phyloP scores from a whole-genome alignment of 495 filamentous ascomycete genomes.

The Aspergillus cristatus region DNA sequence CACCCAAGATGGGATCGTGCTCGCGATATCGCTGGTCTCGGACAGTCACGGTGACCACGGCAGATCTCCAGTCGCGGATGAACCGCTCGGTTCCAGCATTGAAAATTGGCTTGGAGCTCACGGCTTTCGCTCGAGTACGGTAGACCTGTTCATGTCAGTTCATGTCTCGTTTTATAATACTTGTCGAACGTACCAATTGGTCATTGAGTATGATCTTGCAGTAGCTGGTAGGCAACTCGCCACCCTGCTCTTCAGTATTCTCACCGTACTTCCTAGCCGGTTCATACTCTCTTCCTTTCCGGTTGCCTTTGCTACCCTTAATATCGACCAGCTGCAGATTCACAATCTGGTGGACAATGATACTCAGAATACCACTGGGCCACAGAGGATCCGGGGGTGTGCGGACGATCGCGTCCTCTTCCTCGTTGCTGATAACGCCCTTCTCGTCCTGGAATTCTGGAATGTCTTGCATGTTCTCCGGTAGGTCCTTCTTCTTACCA shows the following conservation, averaged over 20 bases:
- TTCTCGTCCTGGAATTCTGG: conserved; percentile 82
- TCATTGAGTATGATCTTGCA: conserved; percentile 89
- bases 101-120: conserved; percentile 91
- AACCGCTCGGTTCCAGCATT: conserved; percentile 93
- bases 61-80: conserved; percentile 86
- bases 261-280: conserved; percentile 85
- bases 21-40: conserved; percentile 80
- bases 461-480: conserved; percentile 58
- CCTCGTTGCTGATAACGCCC: conserved; percentile 60
- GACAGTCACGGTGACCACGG: conserved; percentile 77
- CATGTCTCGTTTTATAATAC: conserved; percentile 2
- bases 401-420: conserved; percentile 77
- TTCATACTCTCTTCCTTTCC: conserved; percentile 75
- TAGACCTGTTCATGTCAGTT: conserved; percentile 53
- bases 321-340: conserved; percentile 83
- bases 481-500: conserved; percentile 71
- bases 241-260: conserved; percentile 66
- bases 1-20: conserved; percentile 89
- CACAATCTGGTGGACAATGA: conserved; percentile 90
- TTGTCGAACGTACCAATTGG: conserved; percentile 48
- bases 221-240: conserved; percentile 75
- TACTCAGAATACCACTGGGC: conserved; percentile 75
- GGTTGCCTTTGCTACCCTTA: conserved; percentile 47
- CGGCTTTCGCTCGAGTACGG: conserved; percentile 81
- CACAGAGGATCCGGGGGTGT: conserved; percentile 91